A percentile compares a stretch with the other conserved stretches of the same genome.
These are phyloP conservation scores for Aspergillus heteromorphus DNA, from an alignment of 495 filamentous ascomycete genomes.

Conservation along the genomic window DNA sequence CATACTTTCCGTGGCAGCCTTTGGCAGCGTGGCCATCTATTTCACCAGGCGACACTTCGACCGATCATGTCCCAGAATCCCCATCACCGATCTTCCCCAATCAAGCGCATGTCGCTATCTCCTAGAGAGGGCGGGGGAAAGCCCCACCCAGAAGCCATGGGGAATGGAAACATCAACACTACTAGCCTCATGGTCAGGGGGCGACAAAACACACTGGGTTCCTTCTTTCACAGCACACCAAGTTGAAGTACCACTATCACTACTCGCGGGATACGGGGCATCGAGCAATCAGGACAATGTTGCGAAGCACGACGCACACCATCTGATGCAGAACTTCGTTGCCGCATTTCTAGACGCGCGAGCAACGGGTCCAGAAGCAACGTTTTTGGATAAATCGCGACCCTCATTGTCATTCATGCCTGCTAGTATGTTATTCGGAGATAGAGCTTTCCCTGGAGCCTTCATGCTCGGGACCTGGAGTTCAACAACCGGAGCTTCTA, in stretches of 20 bases:
- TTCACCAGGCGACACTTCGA: not conserved
- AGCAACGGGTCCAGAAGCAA: not conserved
- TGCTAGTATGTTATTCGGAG: slow-evolving; percentile 2
- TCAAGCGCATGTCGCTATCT: slow-evolving; percentile 14
- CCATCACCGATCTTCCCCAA: slow-evolving; percentile 3
- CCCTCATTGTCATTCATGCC: not conserved
- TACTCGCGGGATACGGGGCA: slow-evolving; percentile 2
- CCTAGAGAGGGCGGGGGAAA: slow-evolving; percentile 1
- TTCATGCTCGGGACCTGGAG: slow-evolving; percentile 9
- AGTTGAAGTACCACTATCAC: slow-evolving; percentile 8
- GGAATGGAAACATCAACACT: slow-evolving; percentile 1
- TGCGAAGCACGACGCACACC: not conserved
- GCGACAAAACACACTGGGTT: slow-evolving; percentile 9
- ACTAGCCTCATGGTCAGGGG: slow-evolving; percentile 7
- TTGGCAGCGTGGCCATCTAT: not conserved
- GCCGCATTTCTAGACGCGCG: slow-evolving; percentile 6
- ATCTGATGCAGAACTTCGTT: slow-evolving; percentile 1
- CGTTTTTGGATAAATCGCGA: slow-evolving; percentile 3
- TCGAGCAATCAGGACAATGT: not conserved
- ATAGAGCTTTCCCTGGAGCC: not conserved
- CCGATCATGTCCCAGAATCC: not conserved
- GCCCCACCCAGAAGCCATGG: slow-evolving; percentile 2
- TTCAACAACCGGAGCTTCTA: not conserved
- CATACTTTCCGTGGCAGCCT: not conserved
- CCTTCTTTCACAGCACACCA: slow-evolving; percentile 12